Percentiles rank a stretch among this genome's conserved stretches.
These are phyloP conservation scores for Darksidea phi DNA, from an alignment of 495 filamentous ascomycete species.

Conservation along the genomic window DNA sequence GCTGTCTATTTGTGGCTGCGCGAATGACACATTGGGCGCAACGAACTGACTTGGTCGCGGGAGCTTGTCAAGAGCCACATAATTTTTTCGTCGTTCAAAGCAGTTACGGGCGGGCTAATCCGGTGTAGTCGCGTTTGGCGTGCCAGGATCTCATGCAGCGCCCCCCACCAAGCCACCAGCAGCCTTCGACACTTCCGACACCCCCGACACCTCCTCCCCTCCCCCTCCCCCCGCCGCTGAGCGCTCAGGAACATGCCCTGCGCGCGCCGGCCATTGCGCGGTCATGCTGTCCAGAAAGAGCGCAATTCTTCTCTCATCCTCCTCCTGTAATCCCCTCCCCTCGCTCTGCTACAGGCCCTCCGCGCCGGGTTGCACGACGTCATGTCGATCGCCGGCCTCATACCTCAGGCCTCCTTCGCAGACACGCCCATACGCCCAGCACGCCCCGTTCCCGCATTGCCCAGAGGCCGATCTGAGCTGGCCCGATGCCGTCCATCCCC, in stretches of 20 bases:
- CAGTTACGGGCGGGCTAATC: too few species aligned
- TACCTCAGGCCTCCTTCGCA: conserved; percentile 1
- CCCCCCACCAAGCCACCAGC: background rate
- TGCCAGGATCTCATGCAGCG: background rate
- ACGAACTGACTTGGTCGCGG: background rate
- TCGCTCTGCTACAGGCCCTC: background rate
- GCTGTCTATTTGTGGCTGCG: conserved; percentile 10
- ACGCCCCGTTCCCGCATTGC: conserved; percentile 16
- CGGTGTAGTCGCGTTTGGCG: too few species aligned
- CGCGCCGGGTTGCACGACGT: conserved; percentile 15
- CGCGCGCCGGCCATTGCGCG: background rate
- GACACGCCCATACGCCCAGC: conserved; percentile 27
- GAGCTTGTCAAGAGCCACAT: background rate
- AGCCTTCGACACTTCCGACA: background rate
- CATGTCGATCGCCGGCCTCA: conserved; percentile 20
- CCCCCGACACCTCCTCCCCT: too few species aligned
- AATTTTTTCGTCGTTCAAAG: background rate
- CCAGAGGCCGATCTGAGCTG: conserved; percentile 17
- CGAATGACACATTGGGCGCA: conserved; percentile 17
- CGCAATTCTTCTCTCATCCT: conserved; percentile 9
- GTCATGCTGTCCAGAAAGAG: conserved; percentile 30
- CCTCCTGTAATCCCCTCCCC: conserved; percentile 4
- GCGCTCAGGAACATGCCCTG: conserved; percentile 19
- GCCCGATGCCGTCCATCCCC: conserved; percentile 30
- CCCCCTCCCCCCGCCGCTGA: background rate